Evolutionary conservation across 2,329 filamentous ascomycete species (phyloP).

Genomic region (Dactylellina drechsleri): DNA sequence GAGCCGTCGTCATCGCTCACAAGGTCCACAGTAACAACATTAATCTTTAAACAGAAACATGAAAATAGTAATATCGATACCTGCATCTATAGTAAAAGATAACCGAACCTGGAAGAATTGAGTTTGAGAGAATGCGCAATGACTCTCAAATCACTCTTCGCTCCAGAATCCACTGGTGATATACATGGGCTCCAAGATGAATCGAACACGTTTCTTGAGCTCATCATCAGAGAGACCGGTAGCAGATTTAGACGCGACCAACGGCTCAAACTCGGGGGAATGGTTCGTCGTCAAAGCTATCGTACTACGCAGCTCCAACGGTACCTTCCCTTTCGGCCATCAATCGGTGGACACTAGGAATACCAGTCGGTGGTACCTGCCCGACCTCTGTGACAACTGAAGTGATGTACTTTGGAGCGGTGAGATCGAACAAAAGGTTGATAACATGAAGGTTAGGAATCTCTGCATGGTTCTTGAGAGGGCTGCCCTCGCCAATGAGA

Average conservation of each 20-base stretch:
- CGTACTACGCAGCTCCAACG: constrained; percentile 45
- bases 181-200: neutral
- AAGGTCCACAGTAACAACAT: neutral
- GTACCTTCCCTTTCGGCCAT: constrained; percentile 61
- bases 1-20: too few species aligned
- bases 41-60: neutral
- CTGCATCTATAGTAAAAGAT: neutral
- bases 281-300: constrained; percentile 11
- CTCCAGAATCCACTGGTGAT: neutral
- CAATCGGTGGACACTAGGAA: constrained; percentile 76
- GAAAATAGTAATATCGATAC: neutral
- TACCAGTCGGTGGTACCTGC: constrained; percentile 83
- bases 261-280: constrained; percentile 21
- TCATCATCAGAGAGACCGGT: neutral
- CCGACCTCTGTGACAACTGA: constrained; percentile 93
- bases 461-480: constrained; percentile 69
- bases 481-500: constrained; percentile 58
- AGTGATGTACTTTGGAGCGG: constrained; percentile 83
- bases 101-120: neutral
- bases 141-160: too few species aligned
- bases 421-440: constrained; percentile 91
- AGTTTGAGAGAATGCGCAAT: too few species aligned
- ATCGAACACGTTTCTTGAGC: constrained; percentile 12
- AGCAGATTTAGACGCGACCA: neutral
- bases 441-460: constrained; percentile 71